phyloP scores from a whole-genome alignment of 1,284 basidiomycete species.

The Rhodotorula sp. region DNA sequence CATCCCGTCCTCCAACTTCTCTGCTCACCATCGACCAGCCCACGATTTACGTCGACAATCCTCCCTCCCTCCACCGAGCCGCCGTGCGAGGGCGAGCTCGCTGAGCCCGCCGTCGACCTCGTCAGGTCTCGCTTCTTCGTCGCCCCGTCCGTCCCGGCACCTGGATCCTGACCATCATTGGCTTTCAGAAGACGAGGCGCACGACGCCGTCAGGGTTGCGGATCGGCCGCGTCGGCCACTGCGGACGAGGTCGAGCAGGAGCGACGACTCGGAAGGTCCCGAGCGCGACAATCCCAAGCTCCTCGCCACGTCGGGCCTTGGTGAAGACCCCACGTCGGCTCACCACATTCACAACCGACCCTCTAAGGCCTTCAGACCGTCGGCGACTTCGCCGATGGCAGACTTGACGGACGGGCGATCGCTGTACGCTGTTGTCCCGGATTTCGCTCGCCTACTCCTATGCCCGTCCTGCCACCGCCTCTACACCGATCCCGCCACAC shows the following conservation, averaged over 20 bases:
- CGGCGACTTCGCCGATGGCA: not conserved
- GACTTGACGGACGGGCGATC: not conserved
- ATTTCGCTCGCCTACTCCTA: conserved; percentile 47
- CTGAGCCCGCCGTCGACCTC: not conserved
- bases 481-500: conserved; percentile 55
- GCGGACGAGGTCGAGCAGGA: not conserved
- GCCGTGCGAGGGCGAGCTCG: not conserved
- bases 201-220: not conserved
- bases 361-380: conserved; percentile 1
- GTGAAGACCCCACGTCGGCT: not conserved
- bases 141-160: not conserved
- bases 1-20: conserved; percentile 14
- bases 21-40: not conserved
- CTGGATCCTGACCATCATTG: conserved; percentile 41
- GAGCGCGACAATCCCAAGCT: conserved; percentile 5
- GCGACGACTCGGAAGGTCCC: conserved; percentile 6
- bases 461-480: conserved; percentile 53
- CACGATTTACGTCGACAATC: not conserved
- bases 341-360: conserved; percentile 19
- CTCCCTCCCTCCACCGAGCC: conserved; percentile 10
- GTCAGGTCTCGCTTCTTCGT: not conserved
- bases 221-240: not conserved
- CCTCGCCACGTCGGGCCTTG: not conserved
- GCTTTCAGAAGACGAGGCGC: conserved; percentile 43
- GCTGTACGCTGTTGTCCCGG: conserved; percentile 18